phyloP scores from a whole-genome alignment of 257 asterid species.

The Phtheirospermum japonicum region DNA sequence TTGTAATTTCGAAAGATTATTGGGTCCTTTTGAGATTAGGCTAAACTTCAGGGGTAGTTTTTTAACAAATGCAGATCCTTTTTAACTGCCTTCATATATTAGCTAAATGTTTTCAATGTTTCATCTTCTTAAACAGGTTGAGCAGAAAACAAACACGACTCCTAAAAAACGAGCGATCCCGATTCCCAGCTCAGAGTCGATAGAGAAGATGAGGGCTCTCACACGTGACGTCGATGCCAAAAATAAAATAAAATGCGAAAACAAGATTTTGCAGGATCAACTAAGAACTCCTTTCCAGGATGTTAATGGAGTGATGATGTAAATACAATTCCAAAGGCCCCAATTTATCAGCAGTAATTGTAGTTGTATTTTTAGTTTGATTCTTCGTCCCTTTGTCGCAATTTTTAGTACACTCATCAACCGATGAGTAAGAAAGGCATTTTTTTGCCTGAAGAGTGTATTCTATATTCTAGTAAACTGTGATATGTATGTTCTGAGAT shows the following conservation, averaged over 20 bases:
- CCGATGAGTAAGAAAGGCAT: not conserved
- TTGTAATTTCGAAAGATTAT: too few relatives aligned
- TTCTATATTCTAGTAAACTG: not conserved
- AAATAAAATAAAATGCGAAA: slow-evolving; percentile 28
- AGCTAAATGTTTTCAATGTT: not conserved
- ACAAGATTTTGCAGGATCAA: slow-evolving; percentile 39
- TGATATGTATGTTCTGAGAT: not conserved
- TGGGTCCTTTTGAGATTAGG: not conserved
- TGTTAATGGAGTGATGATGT: slow-evolving; percentile 43
- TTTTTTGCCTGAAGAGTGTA: too few relatives aligned
- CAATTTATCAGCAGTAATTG: not conserved
- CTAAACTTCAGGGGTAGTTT: not conserved
- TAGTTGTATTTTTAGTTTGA: too few relatives aligned
- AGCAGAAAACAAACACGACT: slow-evolving; percentile 44
- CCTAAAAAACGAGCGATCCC: slow-evolving; percentile 49
- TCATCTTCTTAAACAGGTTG: slow-evolving; percentile 46
- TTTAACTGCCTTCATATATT: not conserved
- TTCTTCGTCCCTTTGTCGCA: too few relatives aligned
- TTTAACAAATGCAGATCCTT: too few relatives aligned
- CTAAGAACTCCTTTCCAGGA: slow-evolving; percentile 65
- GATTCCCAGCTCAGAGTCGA: slow-evolving; percentile 55
- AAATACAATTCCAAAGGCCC: not conserved
- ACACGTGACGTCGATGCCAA: slow-evolving; percentile 27
- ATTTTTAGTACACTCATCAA: not conserved
- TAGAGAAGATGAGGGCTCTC: slow-evolving; percentile 65